Base-by-base conservation (phyloP, 768 basidiomycete species). In the Paxillus ammoniavirescens region DNA sequence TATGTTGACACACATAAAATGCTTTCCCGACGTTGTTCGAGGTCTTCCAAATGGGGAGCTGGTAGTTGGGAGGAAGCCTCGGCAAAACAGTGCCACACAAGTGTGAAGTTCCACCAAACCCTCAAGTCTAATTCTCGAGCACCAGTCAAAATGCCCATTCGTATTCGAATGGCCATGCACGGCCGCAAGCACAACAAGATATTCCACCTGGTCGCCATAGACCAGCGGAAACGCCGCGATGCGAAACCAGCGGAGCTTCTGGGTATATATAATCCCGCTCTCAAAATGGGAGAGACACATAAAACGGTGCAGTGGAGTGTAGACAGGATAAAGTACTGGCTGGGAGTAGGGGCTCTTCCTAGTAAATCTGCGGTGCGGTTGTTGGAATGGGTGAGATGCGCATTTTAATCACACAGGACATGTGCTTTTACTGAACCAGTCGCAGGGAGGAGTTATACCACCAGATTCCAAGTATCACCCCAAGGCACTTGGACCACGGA, bases 271-370 rank as follows among this genome's bases (percentile, higher is more conserved):
- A 77, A 91, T 69, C 93, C 92, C 4, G 83, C 79, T 57, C 71
- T 82, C 43, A 70, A 69, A 47, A 75, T 66, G 15, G 79, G 76
- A 36, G 69, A 76, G 54, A 69, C 74, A 21, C 77, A 82, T 60
- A 96, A 94, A 72, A 84, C 81, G 33, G 77, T 98, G 52, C 81
- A 87, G 61, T 98, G 95, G 94, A 93, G 93, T 69, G 86, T 87
- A 23, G 86, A 91, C 61, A 83, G 96, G 66, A 91, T 98, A 68
- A 79, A 80, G 54, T 93, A 91, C 65, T 98, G 96, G 96, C 70
- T 98, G 37, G 79, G 79, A 33, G 82, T 87, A 15, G 95, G 94
- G 0, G 96, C 96, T 33, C 69, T 81, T 55, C 96, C 96, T 1
- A 88, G 83, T 42, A 84, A 86, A 64, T 77, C 87, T 6, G 91